Evolutionary conservation across 2,329 filamentous ascomycete species (phyloP).

Genomic region (Xylaria sp.): DNA sequence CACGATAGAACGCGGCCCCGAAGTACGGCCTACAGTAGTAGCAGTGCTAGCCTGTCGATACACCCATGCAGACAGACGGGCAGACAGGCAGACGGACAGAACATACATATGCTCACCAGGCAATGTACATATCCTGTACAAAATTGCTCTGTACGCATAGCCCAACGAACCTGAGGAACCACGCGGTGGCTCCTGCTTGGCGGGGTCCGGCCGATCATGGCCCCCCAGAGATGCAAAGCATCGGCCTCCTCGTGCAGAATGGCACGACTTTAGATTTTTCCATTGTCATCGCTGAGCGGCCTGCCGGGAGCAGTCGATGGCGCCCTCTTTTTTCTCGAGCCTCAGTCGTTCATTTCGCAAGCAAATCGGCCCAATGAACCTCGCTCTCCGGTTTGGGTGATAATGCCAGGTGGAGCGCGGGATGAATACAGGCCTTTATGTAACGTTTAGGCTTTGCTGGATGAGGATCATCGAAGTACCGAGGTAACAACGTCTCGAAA

Average conservation of each 20-base stretch:
- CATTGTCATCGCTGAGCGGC: conserved; percentile 16
- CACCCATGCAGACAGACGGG: background rate
- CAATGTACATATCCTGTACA: conserved; percentile 23
- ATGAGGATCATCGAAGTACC: conserved; percentile 26
- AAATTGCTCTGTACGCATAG: conserved; percentile 24
- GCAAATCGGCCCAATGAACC: conserved; percentile 22
- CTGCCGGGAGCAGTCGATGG: conserved; percentile 18
- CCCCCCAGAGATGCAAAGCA: conserved; percentile 21
- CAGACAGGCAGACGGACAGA: background rate
- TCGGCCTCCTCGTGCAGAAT: conserved; percentile 19
- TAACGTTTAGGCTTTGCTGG: conserved; percentile 27
- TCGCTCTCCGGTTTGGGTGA: conserved; percentile 5
- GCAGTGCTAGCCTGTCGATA: conserved; percentile 13
- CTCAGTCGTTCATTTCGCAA: conserved; percentile 14
- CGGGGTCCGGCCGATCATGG: conserved; percentile 22
- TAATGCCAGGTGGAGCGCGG: conserved; percentile 25
- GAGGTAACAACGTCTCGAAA: conserved; percentile 18
- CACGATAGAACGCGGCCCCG: conserved; percentile 7
- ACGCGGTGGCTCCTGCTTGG: conserved; percentile 28
- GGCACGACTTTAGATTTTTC: conserved; percentile 21
- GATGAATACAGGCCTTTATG: conserved; percentile 24
- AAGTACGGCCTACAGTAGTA: conserved; percentile 15
- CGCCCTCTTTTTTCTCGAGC: conserved; percentile 17
- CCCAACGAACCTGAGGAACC: conserved; percentile 21
- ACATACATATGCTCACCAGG: conserved; percentile 4